phyloP scores from a whole-genome alignment of 352 stramenopile species.

The Pythium aristosporum region DNA sequence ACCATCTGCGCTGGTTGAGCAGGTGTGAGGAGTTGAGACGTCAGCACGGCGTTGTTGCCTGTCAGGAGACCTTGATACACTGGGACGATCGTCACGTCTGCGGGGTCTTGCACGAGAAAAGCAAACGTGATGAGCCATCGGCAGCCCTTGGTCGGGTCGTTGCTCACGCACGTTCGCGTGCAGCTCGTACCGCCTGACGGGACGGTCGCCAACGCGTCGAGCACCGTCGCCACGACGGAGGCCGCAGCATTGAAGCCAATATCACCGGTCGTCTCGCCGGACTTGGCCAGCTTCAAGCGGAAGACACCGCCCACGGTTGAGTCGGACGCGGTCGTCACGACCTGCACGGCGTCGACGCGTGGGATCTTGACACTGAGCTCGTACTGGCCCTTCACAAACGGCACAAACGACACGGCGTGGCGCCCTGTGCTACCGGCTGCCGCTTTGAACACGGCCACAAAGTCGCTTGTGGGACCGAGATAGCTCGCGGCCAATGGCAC shows the following conservation, averaged over 20 bases:
- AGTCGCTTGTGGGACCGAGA: constrained; percentile 46
- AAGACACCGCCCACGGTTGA: constrained; percentile 66
- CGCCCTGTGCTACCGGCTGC: constrained; percentile 61
- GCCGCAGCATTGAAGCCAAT: constrained; percentile 55
- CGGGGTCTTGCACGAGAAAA: constrained; percentile 1
- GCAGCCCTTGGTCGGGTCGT: constrained; percentile 54
- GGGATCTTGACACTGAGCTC: constrained; percentile 79
- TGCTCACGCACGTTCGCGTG: constrained; percentile 35
- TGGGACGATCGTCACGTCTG: constrained; percentile 8
- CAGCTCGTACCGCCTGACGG: constrained; percentile 30
- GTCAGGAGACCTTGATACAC: constrained; percentile 27
- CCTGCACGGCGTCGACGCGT: constrained; percentile 71
- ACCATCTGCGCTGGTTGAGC: constrained; percentile 36
- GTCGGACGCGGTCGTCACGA: constrained; percentile 47
- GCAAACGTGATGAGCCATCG: constrained; percentile 70
- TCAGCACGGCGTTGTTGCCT: constrained; percentile 63
- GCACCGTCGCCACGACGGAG: constrained; percentile 41
- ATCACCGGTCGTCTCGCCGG: constrained; percentile 37
- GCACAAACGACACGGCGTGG: constrained; percentile 86
- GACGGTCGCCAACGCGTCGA: constrained; percentile 75
- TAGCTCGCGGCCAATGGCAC: constrained; percentile 78
- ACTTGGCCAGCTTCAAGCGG: constrained; percentile 43
- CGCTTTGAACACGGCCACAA: constrained; percentile 70
- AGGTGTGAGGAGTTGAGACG: constrained; percentile 34
- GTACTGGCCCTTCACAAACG: constrained; percentile 90